Evolutionary conservation across 495 filamentous ascomycete genomes (phyloP).

Genomic region (Tuber magnatum): DNA sequence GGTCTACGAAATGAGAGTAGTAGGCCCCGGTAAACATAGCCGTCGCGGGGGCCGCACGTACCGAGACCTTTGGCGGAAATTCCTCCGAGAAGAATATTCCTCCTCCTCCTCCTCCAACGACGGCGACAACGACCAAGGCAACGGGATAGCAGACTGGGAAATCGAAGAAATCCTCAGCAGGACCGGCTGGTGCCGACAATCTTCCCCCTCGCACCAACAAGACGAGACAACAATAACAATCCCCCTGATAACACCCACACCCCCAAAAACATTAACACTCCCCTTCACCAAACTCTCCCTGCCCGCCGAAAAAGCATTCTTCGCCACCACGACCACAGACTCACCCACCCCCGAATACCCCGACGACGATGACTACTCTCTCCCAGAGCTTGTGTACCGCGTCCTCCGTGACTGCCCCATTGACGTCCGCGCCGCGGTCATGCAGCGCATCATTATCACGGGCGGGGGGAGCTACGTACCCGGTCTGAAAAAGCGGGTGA

Average conservation of each 20-base stretch:
- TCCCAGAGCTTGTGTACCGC: conserved; percentile 67
- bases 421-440: conserved; percentile 74
- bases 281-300: conserved; percentile 62
- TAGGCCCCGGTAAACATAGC: conserved; percentile 52
- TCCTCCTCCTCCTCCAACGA: neutral
- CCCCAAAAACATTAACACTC: conserved; percentile 52
- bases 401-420: conserved; percentile 67
- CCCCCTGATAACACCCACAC: conserved; percentile 46
- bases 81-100: conserved; percentile 20
- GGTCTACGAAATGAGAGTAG: conserved; percentile 82
- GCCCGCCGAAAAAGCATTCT: conserved; percentile 68
- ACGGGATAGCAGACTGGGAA: conserved; percentile 36
- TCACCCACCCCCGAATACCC: conserved; percentile 45
- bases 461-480: conserved; percentile 74
- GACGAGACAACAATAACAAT: conserved; percentile 44
- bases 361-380: conserved; percentile 77
- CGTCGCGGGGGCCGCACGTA: conserved; percentile 66
- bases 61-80: conserved; percentile 45
- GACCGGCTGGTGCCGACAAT: conserved; percentile 28
- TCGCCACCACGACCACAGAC: conserved; percentile 49
- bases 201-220: neutral
- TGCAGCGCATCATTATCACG: conserved; percentile 82
- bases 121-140: conserved; percentile 16
- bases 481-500: conserved; percentile 70
- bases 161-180: conserved; percentile 41